A percentile compares a stretch with the other conserved stretches of the same genome.
phyloP scores from a whole-genome alignment of 2,329 filamentous ascomycete species.

The Thyridium curvatum region DNA sequence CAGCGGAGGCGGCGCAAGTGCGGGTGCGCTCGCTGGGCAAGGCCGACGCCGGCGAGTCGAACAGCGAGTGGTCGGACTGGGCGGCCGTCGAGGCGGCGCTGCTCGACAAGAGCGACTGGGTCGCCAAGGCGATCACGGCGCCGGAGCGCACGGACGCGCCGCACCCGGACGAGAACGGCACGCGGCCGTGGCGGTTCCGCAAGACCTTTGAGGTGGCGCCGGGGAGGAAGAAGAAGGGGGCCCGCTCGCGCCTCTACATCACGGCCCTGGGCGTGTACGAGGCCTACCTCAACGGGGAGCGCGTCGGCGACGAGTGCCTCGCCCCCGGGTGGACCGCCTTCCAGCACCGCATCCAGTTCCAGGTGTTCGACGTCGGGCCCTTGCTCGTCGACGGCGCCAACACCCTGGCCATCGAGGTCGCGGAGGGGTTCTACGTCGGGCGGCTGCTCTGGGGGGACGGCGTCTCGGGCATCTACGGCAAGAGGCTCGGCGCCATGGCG shows the following conservation, averaged over 20 bases:
- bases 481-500: slow-evolving; percentile 6
- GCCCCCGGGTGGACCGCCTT: slow-evolving; percentile 37
- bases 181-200: slow-evolving; percentile 11
- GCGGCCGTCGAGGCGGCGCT: slow-evolving; percentile 8
- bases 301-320: slow-evolving; percentile 20
- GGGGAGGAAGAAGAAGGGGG: background rate
- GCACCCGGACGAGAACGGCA: background rate
- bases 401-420: slow-evolving; percentile 30
- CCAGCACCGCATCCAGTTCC: slow-evolving; percentile 29
- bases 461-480: slow-evolving; percentile 1
- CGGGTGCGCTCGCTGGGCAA: slow-evolving; percentile 6
- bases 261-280: slow-evolving; percentile 26
- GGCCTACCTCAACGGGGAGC: slow-evolving; percentile 25
- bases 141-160: background rate
- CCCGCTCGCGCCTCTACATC: slow-evolving; percentile 23
- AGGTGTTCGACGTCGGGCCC: slow-evolving; percentile 32
- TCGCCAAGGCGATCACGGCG: slow-evolving; percentile 2
- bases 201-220: slow-evolving; percentile 9
- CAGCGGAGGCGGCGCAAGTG: slow-evolving; percentile 8
- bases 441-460: slow-evolving; percentile 22
- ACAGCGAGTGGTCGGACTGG: slow-evolving; percentile 11
- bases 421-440: slow-evolving; percentile 37
- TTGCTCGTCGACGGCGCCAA: slow-evolving; percentile 23
- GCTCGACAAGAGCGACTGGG: slow-evolving; percentile 7
- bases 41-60: background rate